Percentiles rank a stretch among this genome's conserved stretches.
phyloP scores from a whole-genome alignment of 2,329 filamentous ascomycete genomes.

The Venturiaceae sp. region DNA sequence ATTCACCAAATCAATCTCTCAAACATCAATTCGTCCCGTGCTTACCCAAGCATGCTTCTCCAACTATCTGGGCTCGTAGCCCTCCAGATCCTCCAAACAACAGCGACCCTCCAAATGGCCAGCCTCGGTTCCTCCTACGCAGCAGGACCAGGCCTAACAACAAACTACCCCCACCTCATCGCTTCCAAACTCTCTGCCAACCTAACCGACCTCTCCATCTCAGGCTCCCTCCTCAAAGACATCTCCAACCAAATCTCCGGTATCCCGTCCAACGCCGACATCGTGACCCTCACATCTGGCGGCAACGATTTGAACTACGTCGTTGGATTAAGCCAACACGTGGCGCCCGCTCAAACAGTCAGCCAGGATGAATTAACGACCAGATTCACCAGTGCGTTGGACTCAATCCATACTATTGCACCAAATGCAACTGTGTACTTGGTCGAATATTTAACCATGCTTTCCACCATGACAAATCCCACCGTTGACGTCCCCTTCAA shows the following conservation, averaged over 20 bases:
- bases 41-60: neutral
- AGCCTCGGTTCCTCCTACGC: slow-evolving; percentile 14
- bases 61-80: neutral
- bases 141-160: slow-evolving; percentile 21
- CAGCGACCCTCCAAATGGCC: slow-evolving; percentile 5
- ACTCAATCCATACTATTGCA: neutral
- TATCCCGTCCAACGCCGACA: slow-evolving; percentile 23
- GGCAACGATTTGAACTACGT: slow-evolving; percentile 31
- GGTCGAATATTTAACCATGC: slow-evolving; percentile 8
- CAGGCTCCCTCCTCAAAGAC: slow-evolving; percentile 25
- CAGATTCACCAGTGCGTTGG: slow-evolving; percentile 1
- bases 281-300: slow-evolving; percentile 27
- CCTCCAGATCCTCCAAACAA: neutral
- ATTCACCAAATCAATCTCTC: neutral
- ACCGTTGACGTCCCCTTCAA: slow-evolving; percentile 5
- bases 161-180: slow-evolving; percentile 28
- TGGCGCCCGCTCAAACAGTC: neutral
- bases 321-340: slow-evolving; percentile 23
- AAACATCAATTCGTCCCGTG: neutral
- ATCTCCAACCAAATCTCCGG: slow-evolving; percentile 24
- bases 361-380: neutral
- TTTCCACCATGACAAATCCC: neutral
- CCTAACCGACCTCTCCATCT: slow-evolving; percentile 15
- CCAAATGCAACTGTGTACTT: slow-evolving; percentile 4
- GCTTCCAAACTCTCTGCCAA: slow-evolving; percentile 16